Conservation (phyloP, 805 yeast species). For the Metschnikowia cubensis region DNA sequence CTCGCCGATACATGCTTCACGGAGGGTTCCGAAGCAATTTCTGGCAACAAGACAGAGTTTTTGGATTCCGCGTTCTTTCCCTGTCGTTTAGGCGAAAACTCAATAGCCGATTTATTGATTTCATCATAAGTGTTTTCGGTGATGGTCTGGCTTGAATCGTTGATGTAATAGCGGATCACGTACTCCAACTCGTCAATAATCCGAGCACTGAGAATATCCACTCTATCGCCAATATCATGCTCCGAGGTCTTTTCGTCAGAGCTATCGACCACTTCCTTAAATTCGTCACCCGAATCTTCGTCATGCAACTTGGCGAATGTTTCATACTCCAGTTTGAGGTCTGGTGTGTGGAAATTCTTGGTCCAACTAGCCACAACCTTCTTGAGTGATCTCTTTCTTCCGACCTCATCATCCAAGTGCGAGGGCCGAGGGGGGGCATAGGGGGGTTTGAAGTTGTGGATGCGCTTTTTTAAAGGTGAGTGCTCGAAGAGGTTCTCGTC, state of each 20-base stretch:
- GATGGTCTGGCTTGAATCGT: conserved; percentile 10
- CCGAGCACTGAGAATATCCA: conserved; percentile 67
- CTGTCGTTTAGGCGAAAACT: conserved; percentile 5
- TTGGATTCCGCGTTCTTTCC: background rate
- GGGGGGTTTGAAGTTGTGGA: background rate
- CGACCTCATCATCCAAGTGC: conserved; percentile 17
- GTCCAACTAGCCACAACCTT: conserved; percentile 42
- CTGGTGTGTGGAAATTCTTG: conserved; percentile 25
- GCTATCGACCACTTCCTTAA: conserved; percentile 15
- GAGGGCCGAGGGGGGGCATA: conserved; percentile 1
- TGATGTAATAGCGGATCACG: conserved; percentile 43
- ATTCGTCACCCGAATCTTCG: conserved; percentile 13
- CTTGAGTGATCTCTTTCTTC: conserved; percentile 33
- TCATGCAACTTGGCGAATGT: background rate
- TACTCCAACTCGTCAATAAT: conserved; percentile 65
- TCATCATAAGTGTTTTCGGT: conserved; percentile 10
- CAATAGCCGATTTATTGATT: conserved; percentile 7
- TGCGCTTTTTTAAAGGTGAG: background rate
- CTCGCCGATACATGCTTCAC: conserved; percentile 1
- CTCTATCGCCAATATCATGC: conserved; percentile 30
- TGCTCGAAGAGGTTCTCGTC: conserved; percentile 17
- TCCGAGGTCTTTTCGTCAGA: background rate
- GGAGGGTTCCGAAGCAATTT: background rate
- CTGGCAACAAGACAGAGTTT: background rate
- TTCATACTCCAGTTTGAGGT: conserved; percentile 3